Percentiles rank a stretch among this genome's conserved stretches.
Evolutionary conservation across 2,329 filamentous ascomycete species (phyloP).

Genomic region (Graphiopsis chlorocephala): DNA sequence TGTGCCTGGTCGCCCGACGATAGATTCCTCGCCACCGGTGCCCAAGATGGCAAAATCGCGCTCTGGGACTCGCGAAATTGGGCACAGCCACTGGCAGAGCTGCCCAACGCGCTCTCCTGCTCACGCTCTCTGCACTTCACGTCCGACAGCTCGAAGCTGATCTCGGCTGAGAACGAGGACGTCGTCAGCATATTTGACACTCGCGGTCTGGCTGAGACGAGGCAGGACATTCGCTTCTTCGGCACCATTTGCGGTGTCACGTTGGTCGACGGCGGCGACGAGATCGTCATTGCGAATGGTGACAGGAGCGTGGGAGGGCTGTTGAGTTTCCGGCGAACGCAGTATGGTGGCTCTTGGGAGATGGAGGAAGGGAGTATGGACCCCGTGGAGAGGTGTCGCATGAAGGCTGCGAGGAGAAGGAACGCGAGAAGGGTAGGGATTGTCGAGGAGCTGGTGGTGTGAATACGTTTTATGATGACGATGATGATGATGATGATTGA

Average conservation of each 20-base stretch:
- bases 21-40: conserved; percentile 71
- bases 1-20: conserved; percentile 79
- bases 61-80: conserved; percentile 76
- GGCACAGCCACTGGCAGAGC: conserved; percentile 53
- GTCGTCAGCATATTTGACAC: conserved; percentile 69
- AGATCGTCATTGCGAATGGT: conserved; percentile 66
- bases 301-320: conserved; percentile 66
- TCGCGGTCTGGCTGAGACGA: conserved; percentile 55
- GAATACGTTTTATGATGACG: background rate
- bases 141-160: conserved; percentile 66
- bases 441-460: conserved; percentile 8
- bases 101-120: conserved; percentile 66
- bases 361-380: background rate
- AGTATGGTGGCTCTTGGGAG: background rate
- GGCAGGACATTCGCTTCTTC: conserved; percentile 71
- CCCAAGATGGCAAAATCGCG: conserved; percentile 69
- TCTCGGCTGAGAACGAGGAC: conserved; percentile 75
- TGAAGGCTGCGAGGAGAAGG: background rate
- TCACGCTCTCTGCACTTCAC: conserved; percentile 70
- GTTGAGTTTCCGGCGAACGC: conserved; percentile 15
- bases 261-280: conserved; percentile 65
- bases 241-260: conserved; percentile 69
- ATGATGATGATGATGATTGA: background rate
- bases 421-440: background rate
- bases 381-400: background rate